phyloP scores from a whole-genome alignment of 441 rosid genomes.

The Populus tomentosa region DNA sequence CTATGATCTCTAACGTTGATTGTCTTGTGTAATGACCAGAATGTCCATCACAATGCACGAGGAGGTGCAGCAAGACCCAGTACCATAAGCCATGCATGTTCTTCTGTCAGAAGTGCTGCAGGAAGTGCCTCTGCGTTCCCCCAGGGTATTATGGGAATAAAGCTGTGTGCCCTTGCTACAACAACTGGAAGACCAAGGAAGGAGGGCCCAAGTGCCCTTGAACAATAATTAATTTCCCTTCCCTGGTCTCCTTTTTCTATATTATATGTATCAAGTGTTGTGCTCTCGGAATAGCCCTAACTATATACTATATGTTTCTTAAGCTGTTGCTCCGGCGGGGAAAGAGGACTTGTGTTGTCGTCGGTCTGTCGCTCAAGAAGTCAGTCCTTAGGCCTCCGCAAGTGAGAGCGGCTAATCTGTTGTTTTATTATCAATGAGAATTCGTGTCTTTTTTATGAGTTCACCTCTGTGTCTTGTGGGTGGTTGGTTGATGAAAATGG shows the following conservation, averaged over 20 bases:
- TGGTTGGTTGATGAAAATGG: neutral
- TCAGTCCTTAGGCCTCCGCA: constrained; percentile 10
- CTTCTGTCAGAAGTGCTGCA: constrained; percentile 87
- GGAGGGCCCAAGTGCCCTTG: constrained; percentile 95
- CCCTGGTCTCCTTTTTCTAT: neutral
- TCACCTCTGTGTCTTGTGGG: neutral
- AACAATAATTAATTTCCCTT: neutral
- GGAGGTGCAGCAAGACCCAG: constrained; percentile 67
- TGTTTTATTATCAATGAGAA: neutral
- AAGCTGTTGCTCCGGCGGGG: neutral
- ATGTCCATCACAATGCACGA: constrained; percentile 58
- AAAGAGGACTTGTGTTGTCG: neutral
- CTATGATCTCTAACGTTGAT: neutral
- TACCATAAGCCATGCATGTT: constrained; percentile 78
- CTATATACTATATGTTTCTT: neutral
- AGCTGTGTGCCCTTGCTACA: constrained; percentile 84
- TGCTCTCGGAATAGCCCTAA: neutral
- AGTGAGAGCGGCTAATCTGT: constrained; percentile 12
- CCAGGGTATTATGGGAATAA: constrained; percentile 79
- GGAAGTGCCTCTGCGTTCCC: constrained; percentile 83
- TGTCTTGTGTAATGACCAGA: constrained; percentile 39
- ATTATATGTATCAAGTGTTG: neutral
- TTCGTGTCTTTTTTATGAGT: neutral
- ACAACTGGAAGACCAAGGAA: constrained; percentile 94
- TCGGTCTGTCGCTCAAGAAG: neutral